Evolutionary conservation across 2,329 filamentous ascomycete genomes (phyloP).

Genomic region (Byssoonygena ceratinophila): DNA sequence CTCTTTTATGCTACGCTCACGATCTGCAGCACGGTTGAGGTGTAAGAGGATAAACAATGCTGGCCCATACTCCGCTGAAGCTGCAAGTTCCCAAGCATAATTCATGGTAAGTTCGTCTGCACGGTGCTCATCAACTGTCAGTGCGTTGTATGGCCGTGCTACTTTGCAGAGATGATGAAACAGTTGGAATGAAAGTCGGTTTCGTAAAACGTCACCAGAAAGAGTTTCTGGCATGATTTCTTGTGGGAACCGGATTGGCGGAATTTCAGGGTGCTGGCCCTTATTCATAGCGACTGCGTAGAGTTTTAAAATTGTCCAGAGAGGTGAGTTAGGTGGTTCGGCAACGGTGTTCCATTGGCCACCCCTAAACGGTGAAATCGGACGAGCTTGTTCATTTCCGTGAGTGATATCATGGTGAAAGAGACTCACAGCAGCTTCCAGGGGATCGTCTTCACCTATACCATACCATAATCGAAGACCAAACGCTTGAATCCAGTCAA

Average conservation of each 20-base stretch:
- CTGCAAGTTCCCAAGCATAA: conserved; percentile 44
- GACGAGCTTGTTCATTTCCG: conserved; percentile 57
- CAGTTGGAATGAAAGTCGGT: conserved; percentile 75
- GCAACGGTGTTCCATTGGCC: conserved; percentile 47
- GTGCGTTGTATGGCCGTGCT: conserved; percentile 39
- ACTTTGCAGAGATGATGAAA: conserved; percentile 51
- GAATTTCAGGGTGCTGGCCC: conserved; percentile 25
- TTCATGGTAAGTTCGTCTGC: conserved; percentile 56
- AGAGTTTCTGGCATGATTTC: conserved; percentile 67
- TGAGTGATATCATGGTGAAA: conserved; percentile 65
- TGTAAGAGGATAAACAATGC: conserved; percentile 70
- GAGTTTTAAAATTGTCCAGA: conserved; percentile 78
- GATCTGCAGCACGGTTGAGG: conserved; percentile 52
- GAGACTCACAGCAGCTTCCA: conserved; percentile 60
- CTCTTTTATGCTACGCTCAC: conserved; percentile 58
- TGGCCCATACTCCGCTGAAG: conserved; percentile 55
- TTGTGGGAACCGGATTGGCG: conserved; percentile 48
- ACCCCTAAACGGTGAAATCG: conserved; percentile 60
- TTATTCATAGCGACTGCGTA: conserved; percentile 46
- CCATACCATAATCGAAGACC: conserved; percentile 86
- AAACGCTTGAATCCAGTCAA: conserved; percentile 92
- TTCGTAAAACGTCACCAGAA: conserved; percentile 62
- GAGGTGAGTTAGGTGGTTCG: conserved; percentile 54
- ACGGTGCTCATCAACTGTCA: conserved; percentile 47
- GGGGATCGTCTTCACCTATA: conserved; percentile 54